Evolutionary conservation across 495 filamentous ascomycete genomes (phyloP).

Genomic region (Podospora appendiculata): DNA sequence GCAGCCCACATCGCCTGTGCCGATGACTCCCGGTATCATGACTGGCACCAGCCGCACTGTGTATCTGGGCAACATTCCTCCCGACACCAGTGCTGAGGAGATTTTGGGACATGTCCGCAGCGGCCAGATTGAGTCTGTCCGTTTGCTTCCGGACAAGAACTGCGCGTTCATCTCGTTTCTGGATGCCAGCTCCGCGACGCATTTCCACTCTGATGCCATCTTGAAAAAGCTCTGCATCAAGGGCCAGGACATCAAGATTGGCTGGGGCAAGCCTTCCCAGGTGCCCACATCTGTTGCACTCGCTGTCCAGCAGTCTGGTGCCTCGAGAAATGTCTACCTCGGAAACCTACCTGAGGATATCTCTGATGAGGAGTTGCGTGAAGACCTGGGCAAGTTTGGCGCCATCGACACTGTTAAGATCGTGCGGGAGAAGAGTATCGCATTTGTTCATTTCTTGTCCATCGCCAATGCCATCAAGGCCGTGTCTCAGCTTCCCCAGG

Average conservation of each 20-base stretch:
- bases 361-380: constrained; percentile 82
- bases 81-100: constrained; percentile 96
- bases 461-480: constrained; percentile 98
- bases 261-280: constrained; percentile 98
- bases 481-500: constrained; percentile 93
- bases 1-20: constrained; percentile 56
- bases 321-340: constrained; percentile 96
- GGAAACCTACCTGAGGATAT: constrained; percentile 89
- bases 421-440: constrained; percentile 96
- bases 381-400: constrained; percentile 94
- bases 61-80: constrained; percentile 94
- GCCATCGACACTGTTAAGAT: constrained; percentile 97
- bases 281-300: constrained; percentile 95
- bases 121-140: constrained; percentile 96
- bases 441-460: constrained; percentile 95
- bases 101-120: constrained; percentile 95
- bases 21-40: constrained; percentile 65
- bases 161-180: constrained; percentile 99
- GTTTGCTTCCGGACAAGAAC: constrained; percentile 96
- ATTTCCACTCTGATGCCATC: constrained; percentile 99
- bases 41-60: constrained; percentile 93
- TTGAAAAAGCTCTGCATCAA: constrained; percentile 97
- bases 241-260: constrained; percentile 98
- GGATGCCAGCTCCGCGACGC: constrained; percentile 91
- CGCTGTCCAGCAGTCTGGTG: constrained; percentile 93